Percentiles rank a stretch among this genome's conserved stretches.
phyloP scores from a whole-genome alignment of 176 grass and related monocot species.

The Lolium multiflorum region DNA sequence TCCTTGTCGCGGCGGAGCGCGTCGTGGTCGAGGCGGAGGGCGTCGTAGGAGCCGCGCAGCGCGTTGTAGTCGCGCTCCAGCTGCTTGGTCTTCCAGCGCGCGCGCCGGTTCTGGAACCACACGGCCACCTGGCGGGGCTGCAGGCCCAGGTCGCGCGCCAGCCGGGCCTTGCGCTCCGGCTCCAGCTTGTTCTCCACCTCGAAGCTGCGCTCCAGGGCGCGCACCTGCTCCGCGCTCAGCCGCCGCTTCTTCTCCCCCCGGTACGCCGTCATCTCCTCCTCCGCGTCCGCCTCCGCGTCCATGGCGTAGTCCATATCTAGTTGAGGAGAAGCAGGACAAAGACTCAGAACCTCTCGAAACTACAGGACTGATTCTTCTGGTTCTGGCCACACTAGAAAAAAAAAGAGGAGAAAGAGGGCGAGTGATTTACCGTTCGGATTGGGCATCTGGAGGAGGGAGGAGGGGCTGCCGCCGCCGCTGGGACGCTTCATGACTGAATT shows the following conservation, averaged over 20 bases:
- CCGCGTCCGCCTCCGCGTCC: constrained; percentile 45
- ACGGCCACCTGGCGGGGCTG: constrained; percentile 95
- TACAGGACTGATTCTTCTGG: no score
- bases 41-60: constrained; percentile 60
- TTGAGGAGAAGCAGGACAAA: no score
- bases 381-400: no score
- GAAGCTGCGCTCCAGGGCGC: constrained; percentile 83
- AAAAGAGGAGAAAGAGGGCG: neutral
- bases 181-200: constrained; percentile 98
- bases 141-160: constrained; percentile 83
- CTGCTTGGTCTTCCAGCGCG: constrained; percentile 95
- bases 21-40: constrained; percentile 60
- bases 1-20: constrained; percentile 63
- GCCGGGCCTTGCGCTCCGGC: constrained; percentile 80
- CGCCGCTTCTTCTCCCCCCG: constrained; percentile 89
- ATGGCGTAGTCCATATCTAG: constrained; percentile 45
- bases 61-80: constrained; percentile 86
- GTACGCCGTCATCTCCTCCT: constrained; percentile 52
- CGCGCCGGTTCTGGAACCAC: constrained; percentile 99
- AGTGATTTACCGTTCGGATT: constrained; percentile 32
- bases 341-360: no score
- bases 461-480: constrained; percentile 25
- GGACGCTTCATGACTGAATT: constrained; percentile 53
- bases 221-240: constrained; percentile 81
- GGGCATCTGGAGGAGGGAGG: constrained; percentile 16